Percentiles rank a stretch among this genome's conserved stretches.
These are phyloP conservation scores for Aschersonia sp. DNA, from an alignment of 2,329 filamentous ascomycete genomes.

Conservation along the genomic window DNA sequence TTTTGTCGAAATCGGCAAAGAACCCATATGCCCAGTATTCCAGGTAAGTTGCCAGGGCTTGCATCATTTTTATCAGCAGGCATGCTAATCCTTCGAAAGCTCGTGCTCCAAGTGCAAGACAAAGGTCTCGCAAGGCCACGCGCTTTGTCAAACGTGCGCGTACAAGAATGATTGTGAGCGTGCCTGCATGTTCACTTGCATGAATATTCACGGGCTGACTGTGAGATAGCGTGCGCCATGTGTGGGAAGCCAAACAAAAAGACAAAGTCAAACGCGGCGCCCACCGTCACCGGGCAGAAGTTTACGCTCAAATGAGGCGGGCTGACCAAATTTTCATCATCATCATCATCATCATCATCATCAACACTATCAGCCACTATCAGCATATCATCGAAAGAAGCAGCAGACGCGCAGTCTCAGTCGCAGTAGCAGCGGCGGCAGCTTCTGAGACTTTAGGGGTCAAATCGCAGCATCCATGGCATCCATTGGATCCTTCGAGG, in stretches of 20 bases:
- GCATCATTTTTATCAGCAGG: neutral
- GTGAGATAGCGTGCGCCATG: constrained; percentile 40
- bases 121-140: constrained; percentile 46
- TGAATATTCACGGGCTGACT: constrained; percentile 3
- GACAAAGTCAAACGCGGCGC: constrained; percentile 28
- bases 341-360: no score
- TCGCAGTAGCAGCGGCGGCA: no score
- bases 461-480: no score
- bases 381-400: no score
- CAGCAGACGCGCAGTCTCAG: no score
- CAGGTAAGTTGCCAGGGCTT: constrained; percentile 5
- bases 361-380: no score
- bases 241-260: constrained; percentile 46
- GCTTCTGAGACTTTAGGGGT: no score
- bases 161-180: constrained; percentile 44
- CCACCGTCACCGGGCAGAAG: constrained; percentile 44
- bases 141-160: constrained; percentile 46
- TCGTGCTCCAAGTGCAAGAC: constrained; percentile 47
- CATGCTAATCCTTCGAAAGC: constrained; percentile 15
- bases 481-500: no score
- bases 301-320: constrained; percentile 40
- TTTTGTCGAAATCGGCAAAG: constrained; percentile 48
- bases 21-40: constrained; percentile 52
- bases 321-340: no score
- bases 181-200: neutral